These are phyloP conservation scores for Graphium sp. DNA, from an alignment of 2,329 filamentous ascomycete genomes.

Conservation along the genomic window DNA sequence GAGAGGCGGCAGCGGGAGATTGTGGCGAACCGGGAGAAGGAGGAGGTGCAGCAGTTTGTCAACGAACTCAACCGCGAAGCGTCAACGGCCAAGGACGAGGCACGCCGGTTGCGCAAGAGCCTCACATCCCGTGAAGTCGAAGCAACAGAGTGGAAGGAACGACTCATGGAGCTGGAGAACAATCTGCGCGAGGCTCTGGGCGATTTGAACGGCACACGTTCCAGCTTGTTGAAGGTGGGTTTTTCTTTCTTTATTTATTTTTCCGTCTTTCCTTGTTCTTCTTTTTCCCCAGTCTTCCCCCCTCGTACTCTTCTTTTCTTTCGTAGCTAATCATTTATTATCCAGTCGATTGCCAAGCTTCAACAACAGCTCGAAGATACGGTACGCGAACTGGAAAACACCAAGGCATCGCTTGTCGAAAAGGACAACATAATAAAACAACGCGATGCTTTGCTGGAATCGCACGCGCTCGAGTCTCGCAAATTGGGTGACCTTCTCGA, in stretches of 20 bases:
- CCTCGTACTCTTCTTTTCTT: not conserved
- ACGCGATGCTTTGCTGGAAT: conserved; percentile 76
- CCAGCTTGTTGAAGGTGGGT: conserved; percentile 63
- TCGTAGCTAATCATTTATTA: not conserved
- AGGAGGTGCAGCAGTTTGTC: conserved; percentile 84
- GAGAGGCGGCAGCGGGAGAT: conserved; percentile 79
- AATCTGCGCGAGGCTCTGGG: conserved; percentile 76
- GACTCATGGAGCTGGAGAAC: conserved; percentile 76
- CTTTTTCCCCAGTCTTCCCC: not conserved
- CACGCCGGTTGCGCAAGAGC: conserved; percentile 64
- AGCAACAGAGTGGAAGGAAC: conserved; percentile 79
- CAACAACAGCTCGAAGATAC: conserved; percentile 79
- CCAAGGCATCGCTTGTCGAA: conserved; percentile 65
- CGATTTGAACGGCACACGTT: conserved; percentile 72
- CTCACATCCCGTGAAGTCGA: conserved; percentile 75
- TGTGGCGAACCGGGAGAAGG: conserved; percentile 76
- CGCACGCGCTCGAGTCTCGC: conserved; percentile 69
- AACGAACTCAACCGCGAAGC: conserved; percentile 83
- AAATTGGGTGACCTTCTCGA: conserved; percentile 79
- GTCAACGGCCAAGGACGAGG: conserved; percentile 70
- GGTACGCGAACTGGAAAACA: conserved; percentile 62
- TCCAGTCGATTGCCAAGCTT: conserved; percentile 67
- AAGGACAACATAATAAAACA: conserved; percentile 84
- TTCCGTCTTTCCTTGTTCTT: not conserved
- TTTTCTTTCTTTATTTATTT: conserved; percentile 1